Conservation (phyloP, 495 filamentous ascomycete genomes). For the Rhypophila decipiens region DNA sequence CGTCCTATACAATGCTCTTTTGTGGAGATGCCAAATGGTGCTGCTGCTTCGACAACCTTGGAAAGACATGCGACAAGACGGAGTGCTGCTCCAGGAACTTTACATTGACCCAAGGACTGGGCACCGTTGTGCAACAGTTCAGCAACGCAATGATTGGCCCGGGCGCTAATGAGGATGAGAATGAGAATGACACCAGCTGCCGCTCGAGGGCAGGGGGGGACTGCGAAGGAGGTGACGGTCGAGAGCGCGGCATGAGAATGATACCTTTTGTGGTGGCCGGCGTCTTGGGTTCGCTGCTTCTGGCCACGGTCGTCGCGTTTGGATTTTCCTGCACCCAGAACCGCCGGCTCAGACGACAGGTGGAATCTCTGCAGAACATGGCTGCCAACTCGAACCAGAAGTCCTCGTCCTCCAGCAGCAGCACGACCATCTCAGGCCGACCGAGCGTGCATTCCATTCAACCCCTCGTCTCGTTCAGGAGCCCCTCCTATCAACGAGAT, state of each 20-base stretch:
- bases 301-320: slow-evolving; percentile 8
- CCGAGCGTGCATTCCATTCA: slow-evolving; percentile 1
- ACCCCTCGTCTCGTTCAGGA: neutral
- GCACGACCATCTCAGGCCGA: neutral
- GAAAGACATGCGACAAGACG: slow-evolving; percentile 12
- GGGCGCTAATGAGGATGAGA: neutral
- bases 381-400: neutral
- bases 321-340: slow-evolving; percentile 10
- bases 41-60: slow-evolving; percentile 24
- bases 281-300: slow-evolving; percentile 7
- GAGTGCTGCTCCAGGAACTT: slow-evolving; percentile 23
- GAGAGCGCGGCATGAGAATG: slow-evolving; percentile 4
- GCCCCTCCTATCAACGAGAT: neutral
- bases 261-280: slow-evolving; percentile 8
- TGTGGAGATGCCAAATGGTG: slow-evolving; percentile 19
- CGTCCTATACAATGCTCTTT: slow-evolving; percentile 15
- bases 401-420: neutral
- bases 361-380: slow-evolving; percentile 6
- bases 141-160: slow-evolving; percentile 1
- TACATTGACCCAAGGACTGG: slow-evolving; percentile 12
- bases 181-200: neutral
- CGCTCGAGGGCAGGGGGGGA: neutral
- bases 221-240: neutral
- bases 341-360: slow-evolving; percentile 8
- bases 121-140: slow-evolving; percentile 10